Conservation (phyloP, 2,329 filamentous ascomycete species). For the Parastagonospora avenae region DNA sequence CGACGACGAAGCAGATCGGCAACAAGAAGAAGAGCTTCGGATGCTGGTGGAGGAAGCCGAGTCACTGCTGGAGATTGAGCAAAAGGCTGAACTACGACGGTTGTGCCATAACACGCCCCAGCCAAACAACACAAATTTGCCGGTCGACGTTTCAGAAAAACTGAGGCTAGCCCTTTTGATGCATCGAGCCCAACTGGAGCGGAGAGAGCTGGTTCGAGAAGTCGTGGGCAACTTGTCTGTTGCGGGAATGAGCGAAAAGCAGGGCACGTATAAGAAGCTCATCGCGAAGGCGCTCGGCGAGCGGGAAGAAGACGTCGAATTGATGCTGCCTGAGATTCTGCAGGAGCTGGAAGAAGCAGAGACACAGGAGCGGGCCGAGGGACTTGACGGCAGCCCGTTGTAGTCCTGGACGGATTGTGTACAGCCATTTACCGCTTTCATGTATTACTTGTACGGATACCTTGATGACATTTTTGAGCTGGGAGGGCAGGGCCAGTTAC, state of each 20-base stretch:
- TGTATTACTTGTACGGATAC: constrained; percentile 2
- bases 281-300: constrained; percentile 71
- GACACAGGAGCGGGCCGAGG: constrained; percentile 43
- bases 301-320: constrained; percentile 71
- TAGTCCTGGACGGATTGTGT: constrained; percentile 4
- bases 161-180: constrained; percentile 65
- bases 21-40: constrained; percentile 48
- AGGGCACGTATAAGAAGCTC: constrained; percentile 73
- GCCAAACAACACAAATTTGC: constrained; percentile 27
- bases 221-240: constrained; percentile 72
- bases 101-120: constrained; percentile 33
- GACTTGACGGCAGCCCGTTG: constrained; percentile 40
- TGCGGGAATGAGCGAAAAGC: constrained; percentile 73
- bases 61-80: constrained; percentile 52
- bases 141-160: constrained; percentile 56
- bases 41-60: constrained; percentile 47
- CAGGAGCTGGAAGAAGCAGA: constrained; percentile 56
- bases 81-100: constrained; percentile 45
- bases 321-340: constrained; percentile 59
- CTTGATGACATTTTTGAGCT: background rate
- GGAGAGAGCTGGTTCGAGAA: constrained; percentile 66
- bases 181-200: constrained; percentile 61
- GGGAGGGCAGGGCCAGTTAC: constrained; percentile 1
- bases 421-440: background rate
- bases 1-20: constrained; percentile 44